Conservation (phyloP, 2,329 filamentous ascomycete genomes). For the Phialophora chinensis region DNA sequence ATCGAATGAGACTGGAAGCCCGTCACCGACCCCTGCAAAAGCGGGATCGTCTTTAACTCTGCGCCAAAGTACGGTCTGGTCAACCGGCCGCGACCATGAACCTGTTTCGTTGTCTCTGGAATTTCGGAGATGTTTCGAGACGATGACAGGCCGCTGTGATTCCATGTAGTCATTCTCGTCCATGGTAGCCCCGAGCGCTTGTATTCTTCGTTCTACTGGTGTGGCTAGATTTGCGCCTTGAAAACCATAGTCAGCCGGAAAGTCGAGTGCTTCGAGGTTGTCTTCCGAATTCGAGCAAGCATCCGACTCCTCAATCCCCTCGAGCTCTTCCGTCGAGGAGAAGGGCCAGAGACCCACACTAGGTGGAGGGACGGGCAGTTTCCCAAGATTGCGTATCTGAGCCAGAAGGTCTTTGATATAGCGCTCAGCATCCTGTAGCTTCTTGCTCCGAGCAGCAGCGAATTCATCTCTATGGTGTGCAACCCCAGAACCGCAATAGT, state of each 20-base stretch:
- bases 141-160: slow-evolving; percentile 4
- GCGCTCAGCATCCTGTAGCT: not conserved
- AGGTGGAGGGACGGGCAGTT: not conserved
- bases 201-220: slow-evolving; percentile 21
- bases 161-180: slow-evolving; percentile 15
- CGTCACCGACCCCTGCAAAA: slow-evolving; percentile 18
- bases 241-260: not conserved
- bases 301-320: not conserved
- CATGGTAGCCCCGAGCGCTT: slow-evolving; percentile 21
- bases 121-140: slow-evolving; percentile 24
- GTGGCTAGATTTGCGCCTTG: not conserved
- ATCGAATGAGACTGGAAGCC: slow-evolving; percentile 13
- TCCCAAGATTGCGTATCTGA: slow-evolving; percentile 1
- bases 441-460: not conserved
- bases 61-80: slow-evolving; percentile 13
- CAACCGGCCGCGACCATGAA: slow-evolving; percentile 11
- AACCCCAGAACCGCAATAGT: not conserved
- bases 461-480: not conserved
- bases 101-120: slow-evolving; percentile 16
- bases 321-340: not conserved
- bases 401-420: not conserved
- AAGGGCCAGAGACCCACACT: not conserved
- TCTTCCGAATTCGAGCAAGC: not conserved
- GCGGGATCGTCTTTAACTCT: slow-evolving; percentile 20
- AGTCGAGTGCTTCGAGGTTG: slow-evolving; percentile 15